phyloP scores from a whole-genome alignment of 1,139 yeast genomes.

The Magnusiomyces paraingens region DNA sequence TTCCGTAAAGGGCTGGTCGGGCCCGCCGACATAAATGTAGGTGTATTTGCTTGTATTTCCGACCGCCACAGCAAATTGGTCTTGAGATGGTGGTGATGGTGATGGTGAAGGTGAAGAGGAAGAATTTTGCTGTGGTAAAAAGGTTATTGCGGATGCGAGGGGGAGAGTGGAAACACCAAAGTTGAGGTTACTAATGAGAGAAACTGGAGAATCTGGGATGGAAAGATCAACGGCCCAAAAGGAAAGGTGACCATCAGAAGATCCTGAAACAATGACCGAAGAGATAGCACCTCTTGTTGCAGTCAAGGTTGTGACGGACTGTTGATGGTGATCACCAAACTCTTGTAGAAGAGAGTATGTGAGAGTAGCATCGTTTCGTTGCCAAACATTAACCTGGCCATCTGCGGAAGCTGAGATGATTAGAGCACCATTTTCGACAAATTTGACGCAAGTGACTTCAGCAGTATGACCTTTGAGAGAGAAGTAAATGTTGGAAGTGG shows the following conservation, averaged over 20 bases:
- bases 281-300: conserved; percentile 25
- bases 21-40: conserved; percentile 40
- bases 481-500: conserved; percentile 18
- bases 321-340: conserved; percentile 34
- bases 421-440: conserved; percentile 31
- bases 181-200: conserved; percentile 30
- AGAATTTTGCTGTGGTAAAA: conserved; percentile 5
- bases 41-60: conserved; percentile 68
- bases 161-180: conserved; percentile 52
- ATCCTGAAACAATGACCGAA: conserved; percentile 17
- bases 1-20: conserved; percentile 30
- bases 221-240: conserved; percentile 33
- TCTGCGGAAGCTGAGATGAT: conserved; percentile 65
- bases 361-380: conserved; percentile 19
- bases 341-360: conserved; percentile 30
- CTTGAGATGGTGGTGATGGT: conserved; percentile 6
- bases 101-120: too few relatives aligned
- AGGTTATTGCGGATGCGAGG: conserved; percentile 44
- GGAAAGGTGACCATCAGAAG: conserved; percentile 20
- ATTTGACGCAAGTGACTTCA: conserved; percentile 31
- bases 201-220: conserved; percentile 63
- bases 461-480: conserved; percentile 30
- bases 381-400: conserved; percentile 56
- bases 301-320: conserved; percentile 44
- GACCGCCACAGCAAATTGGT: conserved; percentile 49